Base-by-base conservation (phyloP, 2,329 filamentous ascomycete genomes). In the Plenodomus biglobosus region DNA sequence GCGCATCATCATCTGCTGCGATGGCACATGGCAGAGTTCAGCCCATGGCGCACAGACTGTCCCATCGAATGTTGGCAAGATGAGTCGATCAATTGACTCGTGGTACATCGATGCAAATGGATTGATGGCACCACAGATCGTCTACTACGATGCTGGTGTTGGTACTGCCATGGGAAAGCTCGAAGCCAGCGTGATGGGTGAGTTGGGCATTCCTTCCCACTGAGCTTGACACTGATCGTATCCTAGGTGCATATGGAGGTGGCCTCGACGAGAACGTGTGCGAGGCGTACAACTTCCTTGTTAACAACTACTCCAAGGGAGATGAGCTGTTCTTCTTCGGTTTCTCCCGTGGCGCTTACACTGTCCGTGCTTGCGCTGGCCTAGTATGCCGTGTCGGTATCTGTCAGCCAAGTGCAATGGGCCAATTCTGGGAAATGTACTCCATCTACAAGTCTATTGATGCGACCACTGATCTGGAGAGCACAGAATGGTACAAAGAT, bases 251-350 rank as follows among this genome's bases (percentile, higher is more conserved):
- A n/a, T 55, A 52, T 13, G 62, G 61, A 5, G 46, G 42, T 7
- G 72, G 72, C 2, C 53, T 75, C 5, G 59, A 58, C 10, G 70
- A 70, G 50, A 70, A 86, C 47, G 78, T 86, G 44, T 78, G 82
- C 11, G 83, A 85, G 63, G 80, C 82, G 1, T 86, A 86, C 60
- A 75, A 78, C 3, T 86, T 85, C 80, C 55, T 78, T 5, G 67
- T 70, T n/a, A 73, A 73, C 32, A 79, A 79, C 55, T 79, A 74
- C 50, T 58, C 65, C 4, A 65, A 66, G 1, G 76, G 76, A 39
- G 72, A 75, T 42, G 65, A 67, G 8, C 67, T 75, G 32, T 74
- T 71, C 52, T 55, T 74, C 21, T 52, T 74, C n/a, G 73, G 73
- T 19, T 75, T 74, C 55, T 73, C 69, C 3, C 57, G 73, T 34